Evolutionary conservation across 495 filamentous ascomycete species (phyloP), one percentile per base, ranked within the genome.

Genomic region (Talaromyces liani): DNA sequence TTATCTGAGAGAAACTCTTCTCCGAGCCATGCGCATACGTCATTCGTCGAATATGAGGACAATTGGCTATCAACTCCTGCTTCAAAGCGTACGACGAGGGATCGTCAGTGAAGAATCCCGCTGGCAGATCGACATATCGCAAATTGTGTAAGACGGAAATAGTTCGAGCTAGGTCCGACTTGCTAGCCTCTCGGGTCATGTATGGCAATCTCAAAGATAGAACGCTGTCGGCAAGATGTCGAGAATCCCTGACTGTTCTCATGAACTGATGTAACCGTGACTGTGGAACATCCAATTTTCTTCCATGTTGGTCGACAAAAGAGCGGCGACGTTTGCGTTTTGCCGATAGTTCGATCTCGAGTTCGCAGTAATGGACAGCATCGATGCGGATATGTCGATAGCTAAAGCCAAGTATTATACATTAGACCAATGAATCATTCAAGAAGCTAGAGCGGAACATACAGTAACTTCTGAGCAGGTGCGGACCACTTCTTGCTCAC

Each of bases 321-420:
- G 89, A 89, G 62, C 87, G 84, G 24, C 88, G 85, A 51, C 45
- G 47, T 64, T 89, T 91, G 59, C 93, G 88, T 70, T 83, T 86
- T 67, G 90, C 88, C 57, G 88, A 82, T 16, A 97, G 82, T 64
- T 89, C 78, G 59, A 88, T 85, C 73, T 98, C 94, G 64, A 88
- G 85, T 59, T 90, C 85, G 78, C 94, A 98, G 75, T 96, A 98
- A 72, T 98, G 94, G 29, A 98, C 93, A 12, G 88, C 83, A 65
- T 98, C 94, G 67, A 98, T 93, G 33, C 93, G 90, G 65, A 98
- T 87, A 73, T 91, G 90, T 54, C 84, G 85, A 70, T 97, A 98
- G 54, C 91, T 96, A 65, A 60, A 63, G 39, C 22, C 22, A 24
- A 24, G 22, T 24, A 24, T 24, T 24, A 24, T 24, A 24, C 22